Percentiles rank a stretch among this genome's conserved stretches.
Conservation (phyloP, 2,329 filamentous ascomycete genomes). For the Verticillium tricorpus region DNA sequence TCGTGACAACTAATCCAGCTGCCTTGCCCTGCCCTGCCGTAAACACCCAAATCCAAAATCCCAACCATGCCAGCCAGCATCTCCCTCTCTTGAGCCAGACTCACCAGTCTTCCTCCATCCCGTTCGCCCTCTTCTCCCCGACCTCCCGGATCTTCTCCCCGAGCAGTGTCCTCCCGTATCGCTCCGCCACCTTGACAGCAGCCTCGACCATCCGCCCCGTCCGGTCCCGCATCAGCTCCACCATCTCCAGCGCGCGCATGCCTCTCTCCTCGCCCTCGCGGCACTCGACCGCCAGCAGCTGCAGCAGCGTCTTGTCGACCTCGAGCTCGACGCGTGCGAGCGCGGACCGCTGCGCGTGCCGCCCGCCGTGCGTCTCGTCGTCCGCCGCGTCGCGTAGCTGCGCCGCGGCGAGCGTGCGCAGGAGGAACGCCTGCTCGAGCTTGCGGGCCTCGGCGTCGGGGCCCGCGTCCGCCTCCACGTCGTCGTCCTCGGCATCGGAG, state of each 20-base stretch:
- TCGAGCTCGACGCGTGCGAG: constrained; percentile 73
- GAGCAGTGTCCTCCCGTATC: constrained; percentile 76
- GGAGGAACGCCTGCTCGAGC: constrained; percentile 78
- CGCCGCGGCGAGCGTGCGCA: constrained; percentile 65
- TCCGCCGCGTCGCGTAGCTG: constrained; percentile 73
- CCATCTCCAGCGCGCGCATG: constrained; percentile 92
- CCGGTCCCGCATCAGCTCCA: constrained; percentile 76
- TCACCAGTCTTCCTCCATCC: constrained; percentile 48
- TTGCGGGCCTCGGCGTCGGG: constrained; percentile 45
- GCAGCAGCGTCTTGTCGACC: constrained; percentile 83
- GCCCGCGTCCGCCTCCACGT: constrained; percentile 18
- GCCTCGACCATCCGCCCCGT: constrained; percentile 89
- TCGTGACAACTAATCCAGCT: neutral
- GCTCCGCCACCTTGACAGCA: constrained; percentile 80
- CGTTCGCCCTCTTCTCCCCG: constrained; percentile 65
- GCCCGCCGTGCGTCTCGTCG: constrained; percentile 37
- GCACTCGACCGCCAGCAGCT: constrained; percentile 86
- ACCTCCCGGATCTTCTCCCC: constrained; percentile 87
- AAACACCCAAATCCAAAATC: neutral
- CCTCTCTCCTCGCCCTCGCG: constrained; percentile 87
- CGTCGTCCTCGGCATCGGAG: constrained; percentile 19
- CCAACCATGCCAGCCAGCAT: neutral
- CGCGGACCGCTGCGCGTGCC: constrained; percentile 57
- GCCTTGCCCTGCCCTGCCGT: too few species aligned
- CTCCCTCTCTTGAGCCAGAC: neutral